phyloP scores from a whole-genome alignment of 2,329 filamentous ascomycete species.

The Botrytis pseudocinerea region DNA sequence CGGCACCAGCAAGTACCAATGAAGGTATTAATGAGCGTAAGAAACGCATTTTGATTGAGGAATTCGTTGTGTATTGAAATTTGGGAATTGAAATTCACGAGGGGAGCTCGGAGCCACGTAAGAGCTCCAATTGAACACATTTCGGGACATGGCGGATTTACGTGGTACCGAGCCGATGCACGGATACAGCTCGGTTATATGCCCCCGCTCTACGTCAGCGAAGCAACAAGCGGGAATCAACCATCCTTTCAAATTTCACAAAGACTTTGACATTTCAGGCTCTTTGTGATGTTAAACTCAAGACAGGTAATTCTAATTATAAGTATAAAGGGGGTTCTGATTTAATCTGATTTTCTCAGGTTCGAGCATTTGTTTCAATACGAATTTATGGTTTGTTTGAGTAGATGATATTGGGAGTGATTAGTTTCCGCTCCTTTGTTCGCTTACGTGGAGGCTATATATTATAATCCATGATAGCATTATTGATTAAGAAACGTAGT shows the following conservation, averaged over 20 bases:
- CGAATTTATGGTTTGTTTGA: not conserved
- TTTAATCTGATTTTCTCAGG: rapidly evolving
- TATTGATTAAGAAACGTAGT: not conserved
- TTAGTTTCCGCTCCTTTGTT: not conserved
- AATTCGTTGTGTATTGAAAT: not conserved
- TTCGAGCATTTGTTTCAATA: not conserved
- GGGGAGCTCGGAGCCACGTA: conserved; percentile 24
- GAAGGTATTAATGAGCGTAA: conserved; percentile 46
- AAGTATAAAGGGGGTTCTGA: not conserved
- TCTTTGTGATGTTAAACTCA: not conserved
- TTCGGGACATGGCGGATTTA: conserved; percentile 12
- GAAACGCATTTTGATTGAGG: conserved; percentile 44
- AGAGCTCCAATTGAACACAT: conserved; percentile 25
- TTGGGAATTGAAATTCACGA: conserved; percentile 17
- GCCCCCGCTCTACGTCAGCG: not conserved
- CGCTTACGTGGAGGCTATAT: not conserved
- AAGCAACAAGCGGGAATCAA: not conserved
- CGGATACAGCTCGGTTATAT: not conserved
- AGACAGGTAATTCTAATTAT: not conserved
- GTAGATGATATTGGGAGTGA: not conserved
- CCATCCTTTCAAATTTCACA: not conserved
- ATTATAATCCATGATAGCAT: not conserved
- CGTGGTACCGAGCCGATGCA: conserved; percentile 6
- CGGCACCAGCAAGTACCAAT: conserved; percentile 45
- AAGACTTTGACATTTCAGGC: not conserved